Evolutionary conservation across 2,329 filamentous ascomycete genomes (phyloP).

Genomic region (Pseudogymnoascus sp.): DNA sequence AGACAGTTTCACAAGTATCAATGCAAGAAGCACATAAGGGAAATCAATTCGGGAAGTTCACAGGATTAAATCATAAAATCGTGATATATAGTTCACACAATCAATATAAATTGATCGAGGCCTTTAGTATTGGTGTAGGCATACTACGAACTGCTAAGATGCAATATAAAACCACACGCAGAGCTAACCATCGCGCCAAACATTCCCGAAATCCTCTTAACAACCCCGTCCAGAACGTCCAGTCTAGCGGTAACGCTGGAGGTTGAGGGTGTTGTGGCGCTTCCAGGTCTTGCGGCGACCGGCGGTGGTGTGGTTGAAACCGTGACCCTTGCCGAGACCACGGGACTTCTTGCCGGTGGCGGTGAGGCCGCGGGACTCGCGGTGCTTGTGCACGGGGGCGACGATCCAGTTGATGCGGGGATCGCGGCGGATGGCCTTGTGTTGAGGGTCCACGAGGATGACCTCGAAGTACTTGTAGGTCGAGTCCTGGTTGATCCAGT

Average conservation of each 20-base stretch:
- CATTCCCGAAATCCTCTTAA: conserved; percentile 1
- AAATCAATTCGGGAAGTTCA: background rate
- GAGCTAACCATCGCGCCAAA: conserved; percentile 6
- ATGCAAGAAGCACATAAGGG: too few relatives aligned
- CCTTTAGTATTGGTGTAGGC: conserved; percentile 6
- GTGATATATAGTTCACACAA: conserved; percentile 10
- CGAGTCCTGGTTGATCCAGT: conserved; percentile 99
- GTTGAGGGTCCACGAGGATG: conserved; percentile 98
- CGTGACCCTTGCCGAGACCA: conserved; percentile 98
- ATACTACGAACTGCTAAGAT: conserved; percentile 5
- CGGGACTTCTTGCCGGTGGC: conserved; percentile 99
- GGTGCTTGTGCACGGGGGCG: conserved; percentile 99
- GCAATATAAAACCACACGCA: conserved; percentile 6
- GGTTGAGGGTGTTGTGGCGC: conserved; percentile 97
- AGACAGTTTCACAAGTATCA: too few relatives aligned
- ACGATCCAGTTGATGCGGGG: conserved; percentile 99
- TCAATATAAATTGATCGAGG: conserved; percentile 10
- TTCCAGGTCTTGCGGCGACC: conserved; percentile 99
- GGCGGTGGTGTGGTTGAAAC: conserved; percentile 96
- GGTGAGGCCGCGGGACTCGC: conserved; percentile 93
- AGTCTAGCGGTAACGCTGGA: conserved; percentile 89
- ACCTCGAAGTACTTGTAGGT: conserved; percentile 99
- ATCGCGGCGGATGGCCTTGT: conserved; percentile 99
- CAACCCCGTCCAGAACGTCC: background rate
- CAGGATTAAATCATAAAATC: conserved; percentile 6